phyloP scores from a whole-genome alignment of 495 filamentous ascomycete genomes.

The Penicillium pancosmium region DNA sequence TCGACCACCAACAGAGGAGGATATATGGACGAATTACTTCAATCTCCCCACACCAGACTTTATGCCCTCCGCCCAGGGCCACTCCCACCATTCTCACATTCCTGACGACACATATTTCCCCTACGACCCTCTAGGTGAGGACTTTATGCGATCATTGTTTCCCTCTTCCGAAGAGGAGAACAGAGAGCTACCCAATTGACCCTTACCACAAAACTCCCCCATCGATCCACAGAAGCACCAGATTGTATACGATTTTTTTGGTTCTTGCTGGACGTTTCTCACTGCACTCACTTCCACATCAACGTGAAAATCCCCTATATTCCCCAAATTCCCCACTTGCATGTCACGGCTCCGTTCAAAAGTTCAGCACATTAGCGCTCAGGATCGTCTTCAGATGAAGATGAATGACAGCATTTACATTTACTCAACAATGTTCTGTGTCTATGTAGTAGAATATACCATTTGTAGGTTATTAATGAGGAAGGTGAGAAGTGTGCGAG shows the following conservation, averaged over 20 bases:
- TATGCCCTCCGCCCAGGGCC: constrained; percentile 6
- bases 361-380: constrained; percentile 1
- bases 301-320: not conserved
- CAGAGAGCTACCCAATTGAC: not conserved
- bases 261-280: not conserved
- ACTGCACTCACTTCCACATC: not conserved
- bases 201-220: not conserved
- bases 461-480: not conserved
- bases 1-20: constrained; percentile 13
- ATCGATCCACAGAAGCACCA: not conserved
- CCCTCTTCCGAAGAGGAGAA: constrained; percentile 25
- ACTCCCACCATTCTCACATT: constrained; percentile 9
- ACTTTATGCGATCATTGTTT: constrained; percentile 51
- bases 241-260: constrained; percentile 2
- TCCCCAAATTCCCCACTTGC: constrained; percentile 1
- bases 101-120: constrained; percentile 40
- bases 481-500: not conserved
- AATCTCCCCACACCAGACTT: constrained; percentile 21
- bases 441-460: not conserved
- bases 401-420: constrained; percentile 1
- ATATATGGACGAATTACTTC: constrained; percentile 22
- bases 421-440: not conserved
- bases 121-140: constrained; percentile 46
- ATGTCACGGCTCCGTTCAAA: constrained; percentile 1
- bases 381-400: not conserved